Evolutionary conservation across 1,284 basidiomycete species (phyloP), one percentile per base, ranked within the genome.

Genomic region (Melanopsichium pennsylvanicum): DNA sequence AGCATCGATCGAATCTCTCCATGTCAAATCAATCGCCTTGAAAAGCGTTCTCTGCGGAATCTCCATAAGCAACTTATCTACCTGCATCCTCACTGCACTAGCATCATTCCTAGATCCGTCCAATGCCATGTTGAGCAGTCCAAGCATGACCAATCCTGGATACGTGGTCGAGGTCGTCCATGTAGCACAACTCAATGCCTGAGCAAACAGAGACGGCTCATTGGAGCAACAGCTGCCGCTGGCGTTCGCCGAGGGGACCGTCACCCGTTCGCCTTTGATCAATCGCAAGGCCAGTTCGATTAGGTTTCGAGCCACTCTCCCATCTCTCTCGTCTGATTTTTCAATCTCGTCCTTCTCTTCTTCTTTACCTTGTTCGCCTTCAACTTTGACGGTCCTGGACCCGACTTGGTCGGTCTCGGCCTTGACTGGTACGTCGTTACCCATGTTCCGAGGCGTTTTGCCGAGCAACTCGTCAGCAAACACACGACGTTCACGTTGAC

Each of bases 401-500:
- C n/a, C n/a, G n/a, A n/a, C n/a, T n/a, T n/a, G n/a, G n/a, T n/a
- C n/a, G n/a, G n/a, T n/a, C n/a, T n/a, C n/a, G n/a, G n/a, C n/a
- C n/a, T n/a, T n/a, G n/a, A n/a, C n/a, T n/a, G n/a, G n/a, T n/a
- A n/a, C n/a, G n/a, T n/a, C n/a, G n/a, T n/a, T n/a, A n/a, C n/a
- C n/a, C n/a, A n/a, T n/a, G n/a, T n/a, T n/a, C n/a, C n/a, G n/a
- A n/a, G n/a, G n/a, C 82, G 94, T 87, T 25, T 92, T 89, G 16
- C 96, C 84, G 2, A 97, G 84, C 70, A 97, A 92, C 82, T 97
- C 93, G 74, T 89, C 87, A 62, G 94, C 84, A 84, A 97, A 98
- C 21, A 88, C 87, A 69, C 90, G 87, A 9, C 95, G 89, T 74
- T 93, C 91, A 36, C 84, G 87, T 25, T 86, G 84, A 15, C 85